These are phyloP conservation scores for Rhizopus arrhizus DNA, from an alignment of 371 early-diverging fungal genomes.

Conservation along the genomic window DNA sequence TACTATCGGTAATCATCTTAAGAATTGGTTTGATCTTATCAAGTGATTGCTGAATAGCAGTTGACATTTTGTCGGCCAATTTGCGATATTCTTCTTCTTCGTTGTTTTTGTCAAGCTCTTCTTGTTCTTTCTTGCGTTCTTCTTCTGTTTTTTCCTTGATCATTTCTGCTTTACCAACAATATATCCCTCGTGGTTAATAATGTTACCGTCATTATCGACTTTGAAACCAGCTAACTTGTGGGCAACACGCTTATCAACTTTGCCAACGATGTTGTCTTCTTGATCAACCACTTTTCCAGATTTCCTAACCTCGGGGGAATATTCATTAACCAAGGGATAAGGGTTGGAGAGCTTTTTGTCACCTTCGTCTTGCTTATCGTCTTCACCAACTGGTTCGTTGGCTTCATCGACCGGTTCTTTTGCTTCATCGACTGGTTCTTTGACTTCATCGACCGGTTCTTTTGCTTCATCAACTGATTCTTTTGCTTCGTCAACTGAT, in stretches of 20 bases:
- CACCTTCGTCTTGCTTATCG: slow-evolving; percentile 2
- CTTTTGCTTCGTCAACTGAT: not conserved
- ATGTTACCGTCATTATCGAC: slow-evolving; percentile 33
- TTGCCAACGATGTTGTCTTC: slow-evolving; percentile 29
- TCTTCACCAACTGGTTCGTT: not conserved
- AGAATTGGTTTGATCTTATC: slow-evolving; percentile 34
- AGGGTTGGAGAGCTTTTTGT: slow-evolving; percentile 20
- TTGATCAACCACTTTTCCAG: slow-evolving; percentile 30
- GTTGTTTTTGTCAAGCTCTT: slow-evolving; percentile 16
- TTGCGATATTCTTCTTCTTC: slow-evolving; percentile 31
- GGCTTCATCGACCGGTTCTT: not conserved
- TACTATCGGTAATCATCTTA: slow-evolving; percentile 29
- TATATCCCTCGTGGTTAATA: slow-evolving; percentile 28
- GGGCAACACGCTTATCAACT: slow-evolving; percentile 20
- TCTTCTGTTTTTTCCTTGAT: slow-evolving; percentile 8
- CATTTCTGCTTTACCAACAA: slow-evolving; percentile 32
- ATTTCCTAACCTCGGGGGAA: slow-evolving; percentile 27
- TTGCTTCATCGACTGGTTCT: not conserved
- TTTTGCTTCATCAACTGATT: slow-evolving; percentile 3
- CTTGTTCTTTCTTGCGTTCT: slow-evolving; percentile 6
- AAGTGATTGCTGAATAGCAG: slow-evolving; percentile 27
- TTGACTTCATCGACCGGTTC: too few relatives aligned
- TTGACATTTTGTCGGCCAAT: slow-evolving; percentile 28
- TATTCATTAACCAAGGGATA: slow-evolving; percentile 23
- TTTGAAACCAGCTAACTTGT: slow-evolving; percentile 21